Conservation (phyloP, 2,329 filamentous ascomycete species). For the Pseudocercospora pini-densiflorae region DNA sequence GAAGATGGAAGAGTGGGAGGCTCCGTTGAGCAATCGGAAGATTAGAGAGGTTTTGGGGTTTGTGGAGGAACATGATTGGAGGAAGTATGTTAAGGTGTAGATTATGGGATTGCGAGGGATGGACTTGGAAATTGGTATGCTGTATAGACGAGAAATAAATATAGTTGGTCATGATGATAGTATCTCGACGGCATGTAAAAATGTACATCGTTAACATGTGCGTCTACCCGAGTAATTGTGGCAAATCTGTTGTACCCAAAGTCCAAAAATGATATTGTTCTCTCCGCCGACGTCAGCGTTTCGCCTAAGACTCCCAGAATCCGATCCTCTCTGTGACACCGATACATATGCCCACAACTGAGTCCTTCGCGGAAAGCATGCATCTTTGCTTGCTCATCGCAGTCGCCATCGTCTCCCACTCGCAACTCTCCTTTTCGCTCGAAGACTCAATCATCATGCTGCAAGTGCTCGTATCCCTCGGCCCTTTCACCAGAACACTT, state of each 20-base stretch:
- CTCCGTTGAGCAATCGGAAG: conserved; percentile 65
- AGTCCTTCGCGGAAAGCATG: too few relatives aligned
- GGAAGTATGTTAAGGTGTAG: conserved; percentile 44
- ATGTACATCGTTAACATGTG: too few relatives aligned
- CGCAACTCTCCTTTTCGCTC: too few relatives aligned
- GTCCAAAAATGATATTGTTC: not conserved
- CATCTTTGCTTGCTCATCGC: too few relatives aligned
- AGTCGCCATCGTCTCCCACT: too few relatives aligned
- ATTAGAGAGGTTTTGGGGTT: conserved; percentile 64
- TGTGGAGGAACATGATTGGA: conserved; percentile 63
- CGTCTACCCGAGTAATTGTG: too few relatives aligned
- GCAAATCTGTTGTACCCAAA: too few relatives aligned
- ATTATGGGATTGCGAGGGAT: not conserved
- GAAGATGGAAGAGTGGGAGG: conserved; percentile 63
- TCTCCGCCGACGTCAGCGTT: not conserved
- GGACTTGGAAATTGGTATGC: not conserved
- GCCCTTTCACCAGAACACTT: not conserved
- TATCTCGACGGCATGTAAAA: too few relatives aligned
- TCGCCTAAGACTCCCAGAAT: not conserved
- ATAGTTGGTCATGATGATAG: too few relatives aligned
- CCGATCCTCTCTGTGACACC: not conserved
- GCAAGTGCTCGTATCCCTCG: not conserved
- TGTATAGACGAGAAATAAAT: too few relatives aligned
- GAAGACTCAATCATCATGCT: too few relatives aligned
- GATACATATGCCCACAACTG: not conserved